Conservation (phyloP, 2,329 filamentous ascomycete species). For the Lachnellula subtilissima region DNA sequence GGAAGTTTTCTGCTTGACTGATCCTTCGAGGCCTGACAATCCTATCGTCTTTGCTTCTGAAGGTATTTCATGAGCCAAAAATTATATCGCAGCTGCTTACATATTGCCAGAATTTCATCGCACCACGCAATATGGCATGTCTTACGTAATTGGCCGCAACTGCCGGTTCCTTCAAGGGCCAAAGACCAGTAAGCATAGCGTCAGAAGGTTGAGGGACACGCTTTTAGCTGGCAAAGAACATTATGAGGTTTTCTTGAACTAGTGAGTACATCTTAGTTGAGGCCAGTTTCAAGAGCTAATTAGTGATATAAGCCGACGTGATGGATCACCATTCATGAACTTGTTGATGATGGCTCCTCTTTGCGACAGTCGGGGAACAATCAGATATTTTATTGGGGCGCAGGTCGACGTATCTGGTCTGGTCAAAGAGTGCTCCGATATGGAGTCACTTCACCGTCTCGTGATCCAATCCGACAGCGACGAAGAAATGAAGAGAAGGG, state of each 20-base stretch:
- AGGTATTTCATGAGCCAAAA: conserved; percentile 40
- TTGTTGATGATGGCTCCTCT: conserved; percentile 60
- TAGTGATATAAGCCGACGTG: conserved; percentile 45
- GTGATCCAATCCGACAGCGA: conserved; percentile 32
- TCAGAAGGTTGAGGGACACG: conserved; percentile 57
- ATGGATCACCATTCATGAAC: conserved; percentile 65
- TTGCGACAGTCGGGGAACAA: conserved; percentile 54
- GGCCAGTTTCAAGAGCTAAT: neutral
- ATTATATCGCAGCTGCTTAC: neutral
- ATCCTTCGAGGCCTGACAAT: conserved; percentile 68
- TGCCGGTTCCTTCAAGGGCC: conserved; percentile 76
- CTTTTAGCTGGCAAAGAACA: conserved; percentile 61
- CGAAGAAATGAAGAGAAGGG: conserved; percentile 17
- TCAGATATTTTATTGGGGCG: conserved; percentile 62
- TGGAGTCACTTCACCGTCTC: conserved; percentile 51
- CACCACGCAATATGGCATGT: conserved; percentile 70
- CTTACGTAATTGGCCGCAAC: conserved; percentile 69
- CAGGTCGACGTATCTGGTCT: conserved; percentile 62
- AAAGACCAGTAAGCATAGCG: conserved; percentile 59
- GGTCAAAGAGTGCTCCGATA: conserved; percentile 55
- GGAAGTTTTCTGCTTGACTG: conserved; percentile 72
- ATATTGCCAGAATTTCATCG: conserved; percentile 59
- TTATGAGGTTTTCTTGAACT: conserved; percentile 72
- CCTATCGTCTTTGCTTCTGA: conserved; percentile 74
- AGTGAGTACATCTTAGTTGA: conserved; percentile 39